Evolutionary conservation across 2,329 filamentous ascomycete species (phyloP).

Genomic region (Epichloe festucae): DNA sequence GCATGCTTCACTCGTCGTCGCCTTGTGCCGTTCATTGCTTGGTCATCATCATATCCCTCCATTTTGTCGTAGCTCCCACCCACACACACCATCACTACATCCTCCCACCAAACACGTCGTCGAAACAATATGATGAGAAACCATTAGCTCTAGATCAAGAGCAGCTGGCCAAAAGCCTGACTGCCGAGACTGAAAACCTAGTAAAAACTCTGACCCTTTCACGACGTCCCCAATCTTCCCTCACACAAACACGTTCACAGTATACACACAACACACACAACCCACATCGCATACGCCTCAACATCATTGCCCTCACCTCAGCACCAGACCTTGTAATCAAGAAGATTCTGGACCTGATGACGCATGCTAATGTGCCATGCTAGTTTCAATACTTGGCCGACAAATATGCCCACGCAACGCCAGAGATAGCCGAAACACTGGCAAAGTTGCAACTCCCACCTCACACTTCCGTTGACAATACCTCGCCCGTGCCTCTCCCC

Average conservation of each 20-base stretch:
- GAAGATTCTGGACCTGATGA: not conserved
- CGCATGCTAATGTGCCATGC: constrained; percentile 13
- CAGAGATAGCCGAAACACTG: constrained; percentile 54
- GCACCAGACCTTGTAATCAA: not conserved
- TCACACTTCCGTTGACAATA: constrained; percentile 34
- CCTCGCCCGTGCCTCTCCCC: constrained; percentile 38
- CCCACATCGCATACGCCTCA: not conserved
- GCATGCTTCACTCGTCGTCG: constrained; percentile 2
- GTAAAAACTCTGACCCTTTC: constrained; percentile 16
- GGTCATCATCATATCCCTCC: not conserved
- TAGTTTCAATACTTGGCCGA: constrained; percentile 54
- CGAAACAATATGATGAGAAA: constrained; percentile 26
- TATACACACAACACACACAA: not conserved
- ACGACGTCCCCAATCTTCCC: constrained; percentile 8
- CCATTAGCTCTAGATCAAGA: constrained; percentile 78
- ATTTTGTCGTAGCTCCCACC: not conserved
- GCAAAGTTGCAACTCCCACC: constrained; percentile 53
- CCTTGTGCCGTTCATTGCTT: not conserved
- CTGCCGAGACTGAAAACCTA: constrained; percentile 46
- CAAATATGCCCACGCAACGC: constrained; percentile 52
- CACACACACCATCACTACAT: not conserved
- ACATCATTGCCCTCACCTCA: not conserved
- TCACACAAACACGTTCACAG: not conserved
- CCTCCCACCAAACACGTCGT: constrained; percentile 8
- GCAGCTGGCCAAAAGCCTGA: constrained; percentile 35